Evolutionary conservation across 2,329 filamentous ascomycete species (phyloP).

Genomic region (Lecanicillium sp.): DNA sequence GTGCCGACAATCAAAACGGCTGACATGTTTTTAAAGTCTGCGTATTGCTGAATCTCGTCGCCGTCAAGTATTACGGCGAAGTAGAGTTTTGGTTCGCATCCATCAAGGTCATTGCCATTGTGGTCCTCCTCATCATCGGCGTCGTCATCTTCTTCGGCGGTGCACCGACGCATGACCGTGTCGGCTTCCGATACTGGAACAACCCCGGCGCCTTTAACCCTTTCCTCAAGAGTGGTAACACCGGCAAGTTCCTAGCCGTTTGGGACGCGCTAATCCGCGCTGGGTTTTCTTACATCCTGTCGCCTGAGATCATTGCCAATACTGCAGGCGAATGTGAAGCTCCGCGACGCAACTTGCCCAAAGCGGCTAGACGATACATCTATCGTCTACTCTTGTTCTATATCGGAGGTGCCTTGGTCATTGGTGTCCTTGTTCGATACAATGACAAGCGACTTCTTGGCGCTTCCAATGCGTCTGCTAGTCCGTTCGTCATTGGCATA

Average conservation of each 20-base stretch:
- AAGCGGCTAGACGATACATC: conserved; percentile 64
- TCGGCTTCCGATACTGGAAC: conserved; percentile 58
- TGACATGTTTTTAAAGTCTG: conserved; percentile 7
- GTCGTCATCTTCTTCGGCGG: conserved; percentile 64
- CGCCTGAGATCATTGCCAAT: conserved; percentile 52
- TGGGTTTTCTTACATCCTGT: conserved; percentile 48
- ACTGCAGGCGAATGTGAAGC: conserved; percentile 61
- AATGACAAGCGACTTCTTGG: conserved; percentile 49
- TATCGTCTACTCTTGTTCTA: conserved; percentile 66
- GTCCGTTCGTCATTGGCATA: conserved; percentile 8
- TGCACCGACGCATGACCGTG: conserved; percentile 59
- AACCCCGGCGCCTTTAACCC: conserved; percentile 60
- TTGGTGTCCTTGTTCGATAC: conserved; percentile 59
- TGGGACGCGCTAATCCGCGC: conserved; percentile 60
- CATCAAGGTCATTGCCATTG: conserved; percentile 24
- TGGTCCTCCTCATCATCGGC: conserved; percentile 53
- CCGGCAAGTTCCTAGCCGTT: conserved; percentile 64
- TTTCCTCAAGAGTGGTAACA: conserved; percentile 47
- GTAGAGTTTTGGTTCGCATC: conserved; percentile 42
- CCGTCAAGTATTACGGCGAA: conserved; percentile 20
- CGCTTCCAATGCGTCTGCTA: conserved; percentile 35
- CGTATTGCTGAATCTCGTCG: conserved; percentile 22
- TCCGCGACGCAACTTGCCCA: conserved; percentile 58
- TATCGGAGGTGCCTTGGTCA: conserved; percentile 58
- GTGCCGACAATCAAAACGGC: neutral